Conservation (phyloP, 2,329 filamentous ascomycete species). For the Immersiporthe knoxdaviesiana region DNA sequence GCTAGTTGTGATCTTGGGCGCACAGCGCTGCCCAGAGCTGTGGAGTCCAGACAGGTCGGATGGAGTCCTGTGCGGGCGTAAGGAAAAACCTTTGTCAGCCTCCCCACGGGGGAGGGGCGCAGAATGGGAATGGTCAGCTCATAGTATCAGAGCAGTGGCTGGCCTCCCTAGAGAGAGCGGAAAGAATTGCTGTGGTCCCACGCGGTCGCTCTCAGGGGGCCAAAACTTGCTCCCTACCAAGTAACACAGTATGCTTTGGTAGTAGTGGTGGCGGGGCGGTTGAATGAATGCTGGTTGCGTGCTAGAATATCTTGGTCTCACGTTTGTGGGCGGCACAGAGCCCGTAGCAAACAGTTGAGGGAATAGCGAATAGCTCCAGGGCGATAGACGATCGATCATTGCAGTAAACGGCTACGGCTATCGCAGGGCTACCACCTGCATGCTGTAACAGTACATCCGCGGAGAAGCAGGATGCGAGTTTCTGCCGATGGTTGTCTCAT, state of each 20-base stretch:
- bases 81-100: background rate
- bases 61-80: background rate
- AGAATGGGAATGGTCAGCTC: background rate
- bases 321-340: background rate
- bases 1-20: background rate
- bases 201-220: too few species aligned
- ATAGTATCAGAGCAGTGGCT: background rate
- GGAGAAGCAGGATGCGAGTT: constrained; percentile 18
- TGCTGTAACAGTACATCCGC: constrained; percentile 11
- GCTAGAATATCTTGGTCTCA: background rate
- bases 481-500: constrained; percentile 22
- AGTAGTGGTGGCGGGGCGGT: background rate
- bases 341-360: background rate
- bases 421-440: constrained; percentile 1
- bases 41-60: background rate
- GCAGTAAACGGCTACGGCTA: background rate
- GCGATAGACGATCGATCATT: background rate
- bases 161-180: background rate
- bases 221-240: background rate
- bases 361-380: background rate
- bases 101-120: background rate
- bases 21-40: background rate
- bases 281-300: background rate
- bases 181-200: background rate
- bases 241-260: background rate